A percentile compares a stretch with the other conserved stretches of the same genome.
phyloP scores from a whole-genome alignment of 176 grass and related monocot genomes.

The Aegilops sharonensis region DNA sequence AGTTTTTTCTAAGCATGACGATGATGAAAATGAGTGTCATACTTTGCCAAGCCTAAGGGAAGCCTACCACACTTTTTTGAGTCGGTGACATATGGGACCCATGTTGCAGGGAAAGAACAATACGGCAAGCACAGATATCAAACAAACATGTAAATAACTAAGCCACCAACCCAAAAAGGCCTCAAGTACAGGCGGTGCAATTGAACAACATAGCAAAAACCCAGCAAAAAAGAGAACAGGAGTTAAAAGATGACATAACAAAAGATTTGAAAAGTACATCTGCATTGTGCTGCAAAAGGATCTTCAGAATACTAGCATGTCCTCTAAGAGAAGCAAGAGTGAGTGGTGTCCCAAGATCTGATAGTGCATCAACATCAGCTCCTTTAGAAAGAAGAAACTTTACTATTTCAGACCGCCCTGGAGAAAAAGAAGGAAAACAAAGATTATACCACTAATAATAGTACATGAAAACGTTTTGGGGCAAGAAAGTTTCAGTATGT shows the following conservation, averaged over 20 bases:
- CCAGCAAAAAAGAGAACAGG: background rate
- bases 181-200: background rate
- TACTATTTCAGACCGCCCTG: slow-evolving; percentile 33
- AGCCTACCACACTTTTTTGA: background rate
- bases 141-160: background rate
- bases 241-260: background rate
- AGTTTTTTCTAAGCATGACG: background rate
- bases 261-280: background rate
- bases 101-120: background rate
- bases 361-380: slow-evolving; percentile 27
- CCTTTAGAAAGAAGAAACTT: slow-evolving; percentile 48
- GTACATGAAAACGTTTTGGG: too few relatives aligned
- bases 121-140: background rate
- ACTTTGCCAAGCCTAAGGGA: background rate
- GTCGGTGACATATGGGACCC: background rate
- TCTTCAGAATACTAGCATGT: slow-evolving; percentile 28
- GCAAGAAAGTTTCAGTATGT: too few relatives aligned
- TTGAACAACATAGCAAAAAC: background rate
- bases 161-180: background rate
- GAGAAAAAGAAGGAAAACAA: slow-evolving; percentile 19
- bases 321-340: slow-evolving; percentile 21
- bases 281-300: slow-evolving; percentile 32
- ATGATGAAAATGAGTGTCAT: background rate
- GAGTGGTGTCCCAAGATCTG: slow-evolving; percentile 17
- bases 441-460: background rate